A percentile compares a stretch with the other conserved stretches of the same genome.
phyloP scores from a whole-genome alignment of 768 basidiomycete genomes.

The Boletellus emodensis region DNA sequence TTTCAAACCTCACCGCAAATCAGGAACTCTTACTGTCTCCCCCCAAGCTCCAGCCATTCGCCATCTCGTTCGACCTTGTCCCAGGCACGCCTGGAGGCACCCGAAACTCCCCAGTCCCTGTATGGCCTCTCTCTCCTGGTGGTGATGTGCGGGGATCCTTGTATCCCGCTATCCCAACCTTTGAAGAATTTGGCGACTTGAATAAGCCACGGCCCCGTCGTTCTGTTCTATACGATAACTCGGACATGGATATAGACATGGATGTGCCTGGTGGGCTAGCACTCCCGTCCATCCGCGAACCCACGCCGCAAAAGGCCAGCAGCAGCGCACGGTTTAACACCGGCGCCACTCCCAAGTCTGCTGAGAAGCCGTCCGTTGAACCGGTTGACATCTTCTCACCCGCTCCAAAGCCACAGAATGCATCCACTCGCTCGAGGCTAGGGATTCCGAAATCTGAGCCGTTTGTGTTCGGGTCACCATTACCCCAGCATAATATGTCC shows the following conservation, averaged over 20 bases:
- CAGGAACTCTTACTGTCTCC: slow-evolving; percentile 37
- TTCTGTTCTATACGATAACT: slow-evolving; percentile 20
- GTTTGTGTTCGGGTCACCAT: slow-evolving; percentile 78
- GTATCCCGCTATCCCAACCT: slow-evolving; percentile 38
- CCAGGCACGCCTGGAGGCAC: slow-evolving; percentile 48
- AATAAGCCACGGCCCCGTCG: slow-evolving; percentile 12
- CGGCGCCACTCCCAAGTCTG: slow-evolving; percentile 23
- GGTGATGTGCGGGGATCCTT: slow-evolving; percentile 25
- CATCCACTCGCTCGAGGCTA: slow-evolving; percentile 21
- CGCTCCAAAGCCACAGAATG: slow-evolving; percentile 21
- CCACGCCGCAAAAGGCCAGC: slow-evolving; percentile 19
- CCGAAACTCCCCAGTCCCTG: slow-evolving; percentile 19
- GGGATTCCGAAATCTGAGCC: slow-evolving; percentile 35
- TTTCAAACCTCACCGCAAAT: slow-evolving; percentile 29
- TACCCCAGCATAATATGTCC: slow-evolving; percentile 57
- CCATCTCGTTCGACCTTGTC: slow-evolving; percentile 65
- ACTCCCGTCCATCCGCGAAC: slow-evolving; percentile 14
- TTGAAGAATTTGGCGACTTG: slow-evolving; percentile 31
- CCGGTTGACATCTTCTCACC: slow-evolving; percentile 42
- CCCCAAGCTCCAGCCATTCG: slow-evolving; percentile 62
- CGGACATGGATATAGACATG: slow-evolving; percentile 32
- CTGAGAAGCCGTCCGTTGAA: slow-evolving; percentile 30
- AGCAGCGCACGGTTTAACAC: slow-evolving; percentile 15
- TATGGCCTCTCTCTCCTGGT: slow-evolving; percentile 42
- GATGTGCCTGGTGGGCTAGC: slow-evolving; percentile 36